These are phyloP conservation scores for Chrysosporium keratinophilum DNA, from an alignment of 2,329 filamentous ascomycete genomes.

Conservation along the genomic window DNA sequence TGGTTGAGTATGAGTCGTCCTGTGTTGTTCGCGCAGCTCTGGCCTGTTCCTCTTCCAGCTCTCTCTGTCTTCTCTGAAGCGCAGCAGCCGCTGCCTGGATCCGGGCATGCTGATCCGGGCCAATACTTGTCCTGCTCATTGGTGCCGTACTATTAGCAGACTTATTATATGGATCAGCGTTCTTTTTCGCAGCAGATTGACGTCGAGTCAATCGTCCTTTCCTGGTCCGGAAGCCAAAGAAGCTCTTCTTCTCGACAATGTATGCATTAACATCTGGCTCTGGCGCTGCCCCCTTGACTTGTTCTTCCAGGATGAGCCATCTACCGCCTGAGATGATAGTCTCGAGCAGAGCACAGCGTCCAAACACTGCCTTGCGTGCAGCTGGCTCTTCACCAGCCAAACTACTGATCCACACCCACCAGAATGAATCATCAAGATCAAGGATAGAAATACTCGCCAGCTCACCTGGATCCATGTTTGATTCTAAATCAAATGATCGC, in stretches of 20 bases:
- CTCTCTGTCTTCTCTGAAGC: slow-evolving; percentile 60
- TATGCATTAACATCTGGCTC: slow-evolving; percentile 78
- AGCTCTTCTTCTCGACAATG: slow-evolving; percentile 88
- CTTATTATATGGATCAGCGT: slow-evolving; percentile 45
- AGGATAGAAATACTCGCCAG: slow-evolving; percentile 81
- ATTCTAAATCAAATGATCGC: slow-evolving; percentile 58
- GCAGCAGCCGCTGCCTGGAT: slow-evolving; percentile 85
- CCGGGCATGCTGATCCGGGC: slow-evolving; percentile 79
- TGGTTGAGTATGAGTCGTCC: slow-evolving; percentile 48
- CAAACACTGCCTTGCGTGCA: slow-evolving; percentile 82
- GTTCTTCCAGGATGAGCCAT: slow-evolving; percentile 94
- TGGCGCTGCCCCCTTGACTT: slow-evolving; percentile 82
- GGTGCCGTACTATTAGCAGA: slow-evolving; percentile 41
- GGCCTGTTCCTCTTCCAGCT: slow-evolving; percentile 44
- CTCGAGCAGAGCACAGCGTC: slow-evolving; percentile 83
- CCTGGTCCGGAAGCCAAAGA: slow-evolving; percentile 73
- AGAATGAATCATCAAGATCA: slow-evolving; percentile 89
- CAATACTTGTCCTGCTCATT: slow-evolving; percentile 72
- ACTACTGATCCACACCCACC: slow-evolving; percentile 99
- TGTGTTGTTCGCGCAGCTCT: slow-evolving; percentile 45
- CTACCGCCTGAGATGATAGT: slow-evolving; percentile 69
- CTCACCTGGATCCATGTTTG: slow-evolving; percentile 74
- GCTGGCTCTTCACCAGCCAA: slow-evolving; percentile 80
- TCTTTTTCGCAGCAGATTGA: slow-evolving; percentile 58
- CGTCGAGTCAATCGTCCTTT: slow-evolving; percentile 57